Evolutionary conservation across 1,284 basidiomycete genomes (phyloP), one percentile per base, ranked within the genome.

Genomic region (Ganoderma boninense): DNA sequence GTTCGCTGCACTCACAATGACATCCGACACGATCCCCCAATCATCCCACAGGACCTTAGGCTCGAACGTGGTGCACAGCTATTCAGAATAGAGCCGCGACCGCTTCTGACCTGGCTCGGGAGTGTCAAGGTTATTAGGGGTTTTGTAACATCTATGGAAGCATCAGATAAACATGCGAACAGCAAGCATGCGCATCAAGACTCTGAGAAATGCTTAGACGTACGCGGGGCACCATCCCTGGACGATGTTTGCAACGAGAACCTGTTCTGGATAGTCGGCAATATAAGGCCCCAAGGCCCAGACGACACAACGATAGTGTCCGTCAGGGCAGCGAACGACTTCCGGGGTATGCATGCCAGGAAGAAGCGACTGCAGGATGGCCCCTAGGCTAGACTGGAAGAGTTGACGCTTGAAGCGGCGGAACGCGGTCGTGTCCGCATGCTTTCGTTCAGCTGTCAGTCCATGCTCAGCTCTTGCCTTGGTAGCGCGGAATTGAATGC

Each of bases 221-320:
- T 42, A 72, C 69, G 40, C 66, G 3, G 68, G 60, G 56, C 72
- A 73, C 67, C 72, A 71, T 8, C 70, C 59, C 20, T 68, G 61
- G 3, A 73, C 65, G 2, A 70, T 32, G 16, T 66, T 59, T 0
- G 71, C 49, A 6, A 73, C 32, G n/a, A 57, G 59, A 0, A 67
- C 69, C 40, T 73, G 71, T 52, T 73, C 71, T 0, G 71, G 71
- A 49, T 75, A 73, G 60, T 75, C 74, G 2, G 72, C 74, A 29
- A 75, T 75, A 63, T 66, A 71, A 4, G 69, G 74, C 26, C 3
- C 72, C 74, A 14, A 74, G 69, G 16, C 63, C 65, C 38, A 70
- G 74, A 75, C 68, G 3, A 61, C 62, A 3, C 67, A 44, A 3
- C 67, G 69, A 32, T 60, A 72, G 44, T 70, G 66, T 6, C 70